Base-by-base conservation (phyloP, 352 stramenopile species). In the Phytophthora fragariae region DNA sequence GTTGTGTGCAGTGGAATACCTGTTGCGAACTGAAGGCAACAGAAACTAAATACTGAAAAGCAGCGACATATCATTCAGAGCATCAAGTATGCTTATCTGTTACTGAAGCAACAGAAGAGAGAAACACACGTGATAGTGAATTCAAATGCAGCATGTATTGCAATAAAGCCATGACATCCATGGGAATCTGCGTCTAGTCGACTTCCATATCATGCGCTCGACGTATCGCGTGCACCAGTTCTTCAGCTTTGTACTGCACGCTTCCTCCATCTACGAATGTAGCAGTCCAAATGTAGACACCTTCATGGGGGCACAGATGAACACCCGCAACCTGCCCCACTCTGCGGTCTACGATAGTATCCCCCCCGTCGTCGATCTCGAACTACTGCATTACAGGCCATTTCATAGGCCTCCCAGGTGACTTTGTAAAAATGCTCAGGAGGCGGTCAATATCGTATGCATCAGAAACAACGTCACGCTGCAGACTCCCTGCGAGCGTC, bases 41-140 rank as follows among this genome's bases (percentile, higher is more conserved):
- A 66, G 29, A 19, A 66, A 66, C 3, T 66, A 46, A 66, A 39
- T 66, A 41, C 19, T 66, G 47, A 66, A 58, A 21, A 44, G 37
- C 37, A 44, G 37, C 37, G 37, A 14, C 37, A 14, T 3, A 44
- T 44, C 5, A 44, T 10, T 44, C 37, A 44, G 37, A 44, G 4
- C 37, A 8, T 8, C 37, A 44, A 44, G 5, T 44, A 44, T 44
- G 9, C 12, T 4, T 44, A 8, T 44, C 37, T 44, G 37, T 44
- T 41, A 41, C 8, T 41, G 11, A 52, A 11, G 15, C 29, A 60
- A 31, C 29, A 49, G 33, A 21, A 35, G 39, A 53, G 14, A 37
- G 6, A 39, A 27, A 52, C 19, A n/a, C 19, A 37, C 37, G 37
- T 44, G 37, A 12, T 60, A 50, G 29, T 31, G 9, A 60, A 49